A percentile compares a stretch with the other conserved stretches of the same genome.
Conservation (phyloP, 2,329 filamentous ascomycete species). For the Pseudogymnoascus sp. region DNA sequence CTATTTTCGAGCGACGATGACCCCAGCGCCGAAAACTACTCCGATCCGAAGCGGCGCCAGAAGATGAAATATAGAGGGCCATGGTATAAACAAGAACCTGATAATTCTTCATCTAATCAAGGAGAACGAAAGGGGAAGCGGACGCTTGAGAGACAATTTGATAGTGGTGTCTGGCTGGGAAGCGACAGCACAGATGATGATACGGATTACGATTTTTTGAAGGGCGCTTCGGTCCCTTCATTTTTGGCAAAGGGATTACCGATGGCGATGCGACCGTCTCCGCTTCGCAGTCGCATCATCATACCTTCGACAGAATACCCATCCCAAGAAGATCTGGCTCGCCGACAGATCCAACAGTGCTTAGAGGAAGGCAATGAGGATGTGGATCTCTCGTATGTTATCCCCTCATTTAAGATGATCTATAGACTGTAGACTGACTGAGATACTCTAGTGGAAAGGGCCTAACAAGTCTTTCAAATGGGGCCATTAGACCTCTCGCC, state of each 20-base stretch:
- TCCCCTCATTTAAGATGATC: neutral
- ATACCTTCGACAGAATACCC: constrained; percentile 1
- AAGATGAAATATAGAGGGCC: constrained; percentile 60
- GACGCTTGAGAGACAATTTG: constrained; percentile 50
- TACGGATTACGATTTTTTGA: constrained; percentile 28
- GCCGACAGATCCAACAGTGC: constrained; percentile 42
- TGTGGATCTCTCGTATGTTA: constrained; percentile 54
- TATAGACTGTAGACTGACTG: neutral
- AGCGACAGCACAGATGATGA: constrained; percentile 49
- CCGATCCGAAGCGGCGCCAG: constrained; percentile 41
- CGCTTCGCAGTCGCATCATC: neutral
- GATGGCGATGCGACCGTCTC: neutral
- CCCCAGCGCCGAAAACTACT: constrained; percentile 58
- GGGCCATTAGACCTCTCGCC: constrained; percentile 49
- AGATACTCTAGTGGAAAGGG: constrained; percentile 10
- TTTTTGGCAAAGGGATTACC: neutral
- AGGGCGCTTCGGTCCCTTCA: constrained; percentile 5
- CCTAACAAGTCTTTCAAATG: constrained; percentile 48
- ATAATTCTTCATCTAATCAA: constrained; percentile 15
- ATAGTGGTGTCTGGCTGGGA: constrained; percentile 64
- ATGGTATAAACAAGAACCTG: constrained; percentile 59
- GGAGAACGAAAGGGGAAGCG: constrained; percentile 35
- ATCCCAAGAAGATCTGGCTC: constrained; percentile 37
- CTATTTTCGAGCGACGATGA: constrained; percentile 69
- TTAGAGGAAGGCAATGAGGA: constrained; percentile 52